These are phyloP conservation scores for Tetraselmis chui DNA, from an alignment of 139 green algal genomes.

Conservation along the genomic window DNA sequence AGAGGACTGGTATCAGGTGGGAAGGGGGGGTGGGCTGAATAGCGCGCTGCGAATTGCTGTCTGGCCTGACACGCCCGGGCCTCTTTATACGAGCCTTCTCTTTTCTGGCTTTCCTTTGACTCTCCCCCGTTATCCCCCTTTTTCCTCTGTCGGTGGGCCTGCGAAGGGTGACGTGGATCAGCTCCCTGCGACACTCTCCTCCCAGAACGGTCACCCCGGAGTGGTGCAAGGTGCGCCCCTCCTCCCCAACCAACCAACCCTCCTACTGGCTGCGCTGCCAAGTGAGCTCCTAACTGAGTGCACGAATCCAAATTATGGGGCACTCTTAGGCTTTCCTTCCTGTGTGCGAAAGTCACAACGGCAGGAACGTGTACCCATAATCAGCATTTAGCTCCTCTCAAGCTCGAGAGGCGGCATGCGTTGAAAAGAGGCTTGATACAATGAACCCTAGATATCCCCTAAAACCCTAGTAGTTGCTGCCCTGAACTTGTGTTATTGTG, in stretches of 20 bases:
- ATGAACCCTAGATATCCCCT: too few species aligned
- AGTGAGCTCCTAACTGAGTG: not conserved
- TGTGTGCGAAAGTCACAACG: too few species aligned
- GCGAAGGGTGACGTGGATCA: not conserved
- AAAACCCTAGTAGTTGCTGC: too few species aligned
- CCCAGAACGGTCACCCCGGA: not conserved
- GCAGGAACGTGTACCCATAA: not conserved
- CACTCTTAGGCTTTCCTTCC: too few species aligned
- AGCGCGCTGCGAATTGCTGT: too few species aligned
- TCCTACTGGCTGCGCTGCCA: too few species aligned
- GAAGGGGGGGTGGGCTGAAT: too few species aligned
- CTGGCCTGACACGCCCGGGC: not conserved
- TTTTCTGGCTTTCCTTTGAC: too few species aligned
- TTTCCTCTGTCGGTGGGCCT: not conserved
- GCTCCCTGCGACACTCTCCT: not conserved
- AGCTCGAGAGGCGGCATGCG: too few species aligned
- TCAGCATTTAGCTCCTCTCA: not conserved
- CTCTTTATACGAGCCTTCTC: not conserved
- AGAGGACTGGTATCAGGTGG: not conserved
- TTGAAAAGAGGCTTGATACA: too few species aligned
- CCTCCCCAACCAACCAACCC: too few species aligned
- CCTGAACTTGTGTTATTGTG: not conserved
- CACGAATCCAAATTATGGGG: too few species aligned
- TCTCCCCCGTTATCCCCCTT: not conserved
- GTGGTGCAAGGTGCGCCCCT: not conserved